Conservation (phyloP, 257 asterid species). For the Scutellaria minor region DNA sequence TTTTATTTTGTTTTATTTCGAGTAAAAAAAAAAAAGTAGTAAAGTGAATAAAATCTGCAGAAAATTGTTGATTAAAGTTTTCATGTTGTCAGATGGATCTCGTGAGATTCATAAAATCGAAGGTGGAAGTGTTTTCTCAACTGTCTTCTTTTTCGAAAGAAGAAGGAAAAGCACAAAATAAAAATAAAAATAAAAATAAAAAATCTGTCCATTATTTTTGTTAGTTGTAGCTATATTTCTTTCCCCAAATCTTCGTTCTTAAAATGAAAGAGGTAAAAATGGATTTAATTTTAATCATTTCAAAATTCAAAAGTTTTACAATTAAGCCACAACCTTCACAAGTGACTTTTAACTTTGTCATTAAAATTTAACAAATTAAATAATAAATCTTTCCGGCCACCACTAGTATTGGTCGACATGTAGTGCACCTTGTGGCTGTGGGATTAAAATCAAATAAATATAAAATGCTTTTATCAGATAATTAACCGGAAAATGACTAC, state of each 20-base stretch:
- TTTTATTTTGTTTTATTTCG: no score
- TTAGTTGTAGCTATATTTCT: no score
- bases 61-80: not conserved
- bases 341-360: not conserved
- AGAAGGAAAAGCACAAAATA: not conserved
- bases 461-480: not conserved
- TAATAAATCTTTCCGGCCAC: slow-evolving; percentile 21
- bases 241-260: not conserved
- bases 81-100: slow-evolving; percentile 38
- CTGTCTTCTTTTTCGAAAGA: slow-evolving; percentile 20
- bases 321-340: not conserved
- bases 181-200: not conserved
- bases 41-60: not conserved
- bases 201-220: not conserved
- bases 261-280: not conserved
- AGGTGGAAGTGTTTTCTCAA: slow-evolving; percentile 32
- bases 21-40: not conserved
- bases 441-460: not conserved
- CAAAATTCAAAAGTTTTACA: not conserved
- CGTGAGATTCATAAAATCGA: slow-evolving; percentile 34
- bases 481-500: not conserved
- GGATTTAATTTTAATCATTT: slow-evolving; percentile 10
- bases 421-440: not conserved
- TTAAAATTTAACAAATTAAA: not conserved
- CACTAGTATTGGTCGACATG: slow-evolving; percentile 11